Evolutionary conservation across 2,329 filamentous ascomycete genomes (phyloP), one percentile per base, ranked within the genome.

Genomic region (Sporothrix pseudoabietina): DNA sequence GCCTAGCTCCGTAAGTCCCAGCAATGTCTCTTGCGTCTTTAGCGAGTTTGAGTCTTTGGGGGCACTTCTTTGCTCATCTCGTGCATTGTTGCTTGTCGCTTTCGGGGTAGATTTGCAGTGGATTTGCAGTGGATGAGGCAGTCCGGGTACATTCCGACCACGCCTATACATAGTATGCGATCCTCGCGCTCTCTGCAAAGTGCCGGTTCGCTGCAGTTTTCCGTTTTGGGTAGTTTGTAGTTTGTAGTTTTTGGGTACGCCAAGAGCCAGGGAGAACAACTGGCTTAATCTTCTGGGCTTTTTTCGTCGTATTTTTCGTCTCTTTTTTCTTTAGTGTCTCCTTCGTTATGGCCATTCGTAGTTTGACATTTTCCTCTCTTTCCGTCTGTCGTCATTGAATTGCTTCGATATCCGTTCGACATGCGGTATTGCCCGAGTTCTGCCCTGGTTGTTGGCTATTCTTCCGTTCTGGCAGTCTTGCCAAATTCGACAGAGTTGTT

Each of bases 121-220:
- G 52, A 55, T 55, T 55, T 26, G 52, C 52, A 3, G 49, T n/a
- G 49, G 39, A 41, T 57, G 12, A 32, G 14, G 55, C 57, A 39
- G 32, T 8, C 39, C 61, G 61, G 61, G 39, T 44, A 30, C 39
- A 66, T 66, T 66, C 61, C 61, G 61, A 66, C 9, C n/a, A 16
- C 41, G 22, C 26, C 26, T 26, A 26, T n/a, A n/a, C n/a, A n/a
- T n/a, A n/a, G n/a, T 2, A 26, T 26, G 26, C 14, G 12, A 41
- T 5, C 61, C 39, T 30, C n/a, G 61, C n/a, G 8, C 41, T 16
- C 6, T 30, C 39, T 47, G 35, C 19, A 4, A 65, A 65, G 61
- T 65, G 39, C 61, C 39, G 61, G 61, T 35, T 19, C n/a, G 35
- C n/a, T 16, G 10, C 19, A 44, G 39, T 44, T 44, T 9, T 47